Base-by-base conservation (phyloP, 345 rosid species). In the Melastoma malabathricum region DNA sequence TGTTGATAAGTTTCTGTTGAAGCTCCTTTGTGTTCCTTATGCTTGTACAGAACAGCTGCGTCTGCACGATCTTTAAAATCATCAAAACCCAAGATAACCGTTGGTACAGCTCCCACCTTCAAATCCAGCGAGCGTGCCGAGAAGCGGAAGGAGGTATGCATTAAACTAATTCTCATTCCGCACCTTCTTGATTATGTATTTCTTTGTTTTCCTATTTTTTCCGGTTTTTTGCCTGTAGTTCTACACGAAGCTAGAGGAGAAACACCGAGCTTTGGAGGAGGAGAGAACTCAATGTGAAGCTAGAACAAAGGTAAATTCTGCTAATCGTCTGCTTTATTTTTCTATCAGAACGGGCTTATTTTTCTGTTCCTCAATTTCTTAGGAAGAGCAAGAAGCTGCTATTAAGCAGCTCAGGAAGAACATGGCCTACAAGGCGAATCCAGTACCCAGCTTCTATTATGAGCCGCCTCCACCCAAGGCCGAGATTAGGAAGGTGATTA, bases 381-480 rank as follows among this genome's bases (percentile, higher is more conserved):
- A 87, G 99, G 99, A 88, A 74, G 99, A 93, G 74, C 89, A 81
- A 76, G 92, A 88, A 53, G 96, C 97, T 22, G 94, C 84, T 14
- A 71, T 93, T 53, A 85, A 78, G 70, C 90, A 83, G 69, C 88
- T 93, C 46, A 78, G 99, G 64, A 93, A 70, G 81, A 75, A 27
- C 77, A 68, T 93, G 83, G 75, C 73, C 39, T 57, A 77, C 51
- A 93, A 65, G 71, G 99, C 99, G 18, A 88, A 88, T 23, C 99
- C 99, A 0, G 83, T 93, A 39, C 99, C 99, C 7, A 81, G 61
- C 75, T 93, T 93, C 71, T 88, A 93, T 76, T 80, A 93, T 15
- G 96, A 88, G 59, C 72, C 67, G 1, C 92, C 99, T 64, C 94
- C 99, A 13, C 86, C 85, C 0, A 85, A 88, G 77, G 58, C 60